Evolutionary conservation across 2,329 filamentous ascomycete genomes (phyloP).

Genomic region (Alternaria solani): DNA sequence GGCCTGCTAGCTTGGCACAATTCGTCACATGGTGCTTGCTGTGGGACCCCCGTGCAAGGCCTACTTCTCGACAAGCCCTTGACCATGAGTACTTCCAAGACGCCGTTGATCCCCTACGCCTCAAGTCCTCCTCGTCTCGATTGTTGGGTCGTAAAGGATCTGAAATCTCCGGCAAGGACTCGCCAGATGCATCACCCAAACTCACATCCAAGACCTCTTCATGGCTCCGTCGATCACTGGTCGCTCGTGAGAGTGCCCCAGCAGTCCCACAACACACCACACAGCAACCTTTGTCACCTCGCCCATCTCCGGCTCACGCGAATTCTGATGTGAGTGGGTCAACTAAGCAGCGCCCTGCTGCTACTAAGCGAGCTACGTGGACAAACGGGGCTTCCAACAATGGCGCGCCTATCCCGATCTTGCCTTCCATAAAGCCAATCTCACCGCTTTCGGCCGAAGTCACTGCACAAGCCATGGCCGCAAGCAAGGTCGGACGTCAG

Average conservation of each 20-base stretch:
- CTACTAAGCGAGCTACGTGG: conserved; percentile 91
- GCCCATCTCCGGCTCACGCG: conserved; percentile 54
- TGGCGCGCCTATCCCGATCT: conserved; percentile 90
- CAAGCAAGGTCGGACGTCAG: conserved; percentile 94
- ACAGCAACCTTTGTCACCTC: conserved; percentile 53
- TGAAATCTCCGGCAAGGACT: conserved; percentile 71
- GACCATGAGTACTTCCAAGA: conserved; percentile 94
- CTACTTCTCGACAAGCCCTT: conserved; percentile 92
- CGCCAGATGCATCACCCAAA: conserved; percentile 64
- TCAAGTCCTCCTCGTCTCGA: conserved; percentile 87
- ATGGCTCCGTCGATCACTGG: conserved; percentile 96
- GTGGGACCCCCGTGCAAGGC: conserved; percentile 95
- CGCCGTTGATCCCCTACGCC: conserved; percentile 87
- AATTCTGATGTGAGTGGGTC: conserved; percentile 54
- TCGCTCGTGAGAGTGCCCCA: conserved; percentile 75
- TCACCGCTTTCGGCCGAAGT: conserved; percentile 96
- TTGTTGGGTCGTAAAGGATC: conserved; percentile 91
- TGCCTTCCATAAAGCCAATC: conserved; percentile 92
- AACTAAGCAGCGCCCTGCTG: conserved; percentile 64
- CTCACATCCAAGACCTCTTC: conserved; percentile 81
- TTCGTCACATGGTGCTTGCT: conserved; percentile 99
- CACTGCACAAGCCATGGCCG: conserved; percentile 79
- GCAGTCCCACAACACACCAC: conserved; percentile 59
- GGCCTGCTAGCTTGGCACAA: conserved; percentile 85
- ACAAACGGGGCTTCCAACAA: conserved; percentile 78